These are phyloP conservation scores for Aureobasidium sp. DNA, from an alignment of 2,329 filamentous ascomycete species.

Conservation along the genomic window DNA sequence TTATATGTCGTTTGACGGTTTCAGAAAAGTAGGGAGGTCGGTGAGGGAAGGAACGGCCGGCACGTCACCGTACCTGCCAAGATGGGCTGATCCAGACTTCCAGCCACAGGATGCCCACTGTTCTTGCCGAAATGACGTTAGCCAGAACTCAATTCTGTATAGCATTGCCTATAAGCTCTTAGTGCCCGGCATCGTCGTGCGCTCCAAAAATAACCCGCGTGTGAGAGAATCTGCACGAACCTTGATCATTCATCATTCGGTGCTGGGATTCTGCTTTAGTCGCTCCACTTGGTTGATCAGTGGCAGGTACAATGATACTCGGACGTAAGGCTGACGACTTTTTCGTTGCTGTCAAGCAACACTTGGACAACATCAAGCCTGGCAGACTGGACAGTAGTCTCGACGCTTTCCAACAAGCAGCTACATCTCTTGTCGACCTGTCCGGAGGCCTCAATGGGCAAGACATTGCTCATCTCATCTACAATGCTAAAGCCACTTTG, in stretches of 20 bases:
- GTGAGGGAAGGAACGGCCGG: neutral
- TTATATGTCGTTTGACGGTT: neutral
- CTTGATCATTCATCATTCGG: too few relatives aligned
- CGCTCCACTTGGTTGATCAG: neutral
- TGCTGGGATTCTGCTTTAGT: neutral
- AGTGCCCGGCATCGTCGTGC: neutral
- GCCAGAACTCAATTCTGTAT: neutral
- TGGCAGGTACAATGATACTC: neutral
- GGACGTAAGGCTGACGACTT: conserved; percentile 7
- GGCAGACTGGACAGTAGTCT: neutral
- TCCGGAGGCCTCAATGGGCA: conserved; percentile 1
- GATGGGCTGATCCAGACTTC: neutral
- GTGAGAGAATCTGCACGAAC: neutral
- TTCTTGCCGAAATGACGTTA: neutral
- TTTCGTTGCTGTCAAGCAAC: conserved; percentile 7
- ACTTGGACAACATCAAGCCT: conserved; percentile 2
- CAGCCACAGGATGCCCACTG: neutral
- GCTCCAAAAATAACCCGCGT: neutral
- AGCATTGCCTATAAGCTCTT: neutral
- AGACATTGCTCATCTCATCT: conserved; percentile 8
- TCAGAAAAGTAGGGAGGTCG: neutral
- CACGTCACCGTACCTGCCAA: conserved; percentile 14
- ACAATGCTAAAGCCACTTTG: conserved; percentile 11
- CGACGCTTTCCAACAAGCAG: conserved; percentile 3
- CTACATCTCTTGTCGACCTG: conserved; percentile 5